These are phyloP conservation scores for Verticillium nubilum DNA, from an alignment of 2,329 filamentous ascomycete genomes.

Conservation along the genomic window DNA sequence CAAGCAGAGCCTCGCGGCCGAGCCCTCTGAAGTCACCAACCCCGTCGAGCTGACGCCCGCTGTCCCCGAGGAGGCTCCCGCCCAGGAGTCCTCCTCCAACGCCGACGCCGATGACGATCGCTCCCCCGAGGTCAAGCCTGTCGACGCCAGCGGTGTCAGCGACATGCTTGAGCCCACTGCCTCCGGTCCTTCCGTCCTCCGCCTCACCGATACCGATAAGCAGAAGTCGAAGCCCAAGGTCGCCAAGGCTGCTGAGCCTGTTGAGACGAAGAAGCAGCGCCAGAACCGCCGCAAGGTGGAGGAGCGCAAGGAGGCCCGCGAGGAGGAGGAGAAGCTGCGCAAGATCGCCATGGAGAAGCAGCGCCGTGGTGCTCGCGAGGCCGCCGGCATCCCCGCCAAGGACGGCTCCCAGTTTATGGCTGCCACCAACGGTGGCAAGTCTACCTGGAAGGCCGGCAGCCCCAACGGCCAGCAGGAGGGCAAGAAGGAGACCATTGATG, in stretches of 20 bases:
- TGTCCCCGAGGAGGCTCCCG: constrained; percentile 51
- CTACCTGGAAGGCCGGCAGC: constrained; percentile 35
- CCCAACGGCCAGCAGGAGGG: constrained; percentile 23
- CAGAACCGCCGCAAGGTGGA: constrained; percentile 89
- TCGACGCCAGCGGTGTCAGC: constrained; percentile 64
- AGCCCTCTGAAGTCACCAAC: constrained; percentile 44
- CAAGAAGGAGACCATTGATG: constrained; percentile 26
- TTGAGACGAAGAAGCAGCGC: constrained; percentile 90
- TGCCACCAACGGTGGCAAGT: constrained; percentile 30
- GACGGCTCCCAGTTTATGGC: constrained; percentile 63
- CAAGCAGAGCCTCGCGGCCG: constrained; percentile 61
- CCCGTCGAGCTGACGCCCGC: constrained; percentile 54
- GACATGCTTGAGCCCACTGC: constrained; percentile 83
- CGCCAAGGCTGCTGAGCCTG: constrained; percentile 57
- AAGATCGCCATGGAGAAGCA: constrained; percentile 76
- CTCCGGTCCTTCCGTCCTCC: constrained; percentile 67
- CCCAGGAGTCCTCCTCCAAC: constrained; percentile 55
- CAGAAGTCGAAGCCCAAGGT: constrained; percentile 59
- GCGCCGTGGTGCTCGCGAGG: constrained; percentile 72
- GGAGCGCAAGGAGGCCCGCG: constrained; percentile 66
- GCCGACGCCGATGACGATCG: constrained; percentile 78
- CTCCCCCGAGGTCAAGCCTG: constrained; percentile 58
- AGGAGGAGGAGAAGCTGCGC: constrained; percentile 74
- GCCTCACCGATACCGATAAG: constrained; percentile 64
- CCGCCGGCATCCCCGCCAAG: constrained; percentile 77